Evolutionary conservation across 179 eudicot genomes (phyloP).

Genomic region (Sideroxylon spinosum): DNA sequence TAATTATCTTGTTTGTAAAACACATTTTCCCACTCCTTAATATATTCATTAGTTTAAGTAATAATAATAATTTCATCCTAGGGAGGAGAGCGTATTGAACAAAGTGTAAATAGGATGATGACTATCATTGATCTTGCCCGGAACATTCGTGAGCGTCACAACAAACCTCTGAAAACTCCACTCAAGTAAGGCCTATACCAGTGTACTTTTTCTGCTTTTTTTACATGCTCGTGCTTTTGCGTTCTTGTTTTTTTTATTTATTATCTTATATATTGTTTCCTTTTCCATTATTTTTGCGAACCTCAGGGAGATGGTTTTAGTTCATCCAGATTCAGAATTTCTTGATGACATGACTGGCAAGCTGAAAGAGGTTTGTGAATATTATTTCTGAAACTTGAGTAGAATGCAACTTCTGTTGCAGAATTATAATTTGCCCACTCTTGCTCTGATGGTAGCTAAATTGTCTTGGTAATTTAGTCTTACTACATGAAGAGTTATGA

Average conservation of each 20-base stretch:
- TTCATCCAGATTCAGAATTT: conserved; percentile 86
- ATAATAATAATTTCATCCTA: conserved; percentile 19
- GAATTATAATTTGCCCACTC: too few relatives aligned
- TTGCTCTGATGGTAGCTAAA: too few relatives aligned
- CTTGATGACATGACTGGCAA: conserved; percentile 82
- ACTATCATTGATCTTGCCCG: conserved; percentile 88
- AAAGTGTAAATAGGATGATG: conserved; percentile 92
- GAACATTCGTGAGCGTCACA: conserved; percentile 95
- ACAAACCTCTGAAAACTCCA: conserved; percentile 92
- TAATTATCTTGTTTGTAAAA: background rate
- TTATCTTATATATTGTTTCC: background rate
- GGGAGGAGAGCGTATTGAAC: conserved; percentile 90
- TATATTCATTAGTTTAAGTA: background rate
- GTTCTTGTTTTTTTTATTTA: background rate
- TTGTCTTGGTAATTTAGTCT: too few relatives aligned
- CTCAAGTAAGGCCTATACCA: conserved; percentile 47
- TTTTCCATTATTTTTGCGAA: conserved; percentile 10
- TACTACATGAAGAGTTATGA: too few relatives aligned
- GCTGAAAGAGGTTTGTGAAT: conserved; percentile 64
- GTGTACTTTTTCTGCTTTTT: background rate
- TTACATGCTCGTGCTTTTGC: background rate
- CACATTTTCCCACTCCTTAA: too few relatives aligned
- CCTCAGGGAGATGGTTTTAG: conserved; percentile 90
- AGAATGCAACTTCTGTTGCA: background rate
- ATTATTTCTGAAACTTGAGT: background rate